These are phyloP conservation scores for Trametes polyzona DNA, from an alignment of 1,284 basidiomycete species.

Conservation along the genomic window DNA sequence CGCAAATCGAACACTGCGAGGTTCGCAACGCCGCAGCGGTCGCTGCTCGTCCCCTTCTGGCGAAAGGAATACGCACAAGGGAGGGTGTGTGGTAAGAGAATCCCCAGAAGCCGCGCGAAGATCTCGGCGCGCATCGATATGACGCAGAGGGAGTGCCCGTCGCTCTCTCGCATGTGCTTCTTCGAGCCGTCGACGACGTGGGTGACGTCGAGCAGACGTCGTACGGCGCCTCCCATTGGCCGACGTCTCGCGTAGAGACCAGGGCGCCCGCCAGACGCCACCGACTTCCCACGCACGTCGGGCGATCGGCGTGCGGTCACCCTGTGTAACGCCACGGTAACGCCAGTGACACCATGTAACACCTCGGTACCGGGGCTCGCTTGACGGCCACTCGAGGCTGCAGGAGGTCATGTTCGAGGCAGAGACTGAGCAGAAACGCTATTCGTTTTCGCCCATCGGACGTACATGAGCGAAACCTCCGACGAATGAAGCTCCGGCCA, in stretches of 20 bases:
- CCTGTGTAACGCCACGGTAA: not conserved
- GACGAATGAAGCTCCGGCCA: not conserved
- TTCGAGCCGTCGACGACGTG: not conserved
- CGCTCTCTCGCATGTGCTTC: not conserved
- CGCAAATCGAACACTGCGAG: too few species aligned
- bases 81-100: not conserved
- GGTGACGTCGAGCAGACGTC: not conserved
- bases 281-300: constrained; percentile 1
- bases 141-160: not conserved
- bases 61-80: not conserved
- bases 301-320: not conserved
- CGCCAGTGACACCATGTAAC: too few species aligned
- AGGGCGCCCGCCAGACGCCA: not conserved
- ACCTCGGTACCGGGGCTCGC: not conserved
- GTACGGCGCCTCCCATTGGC: not conserved
- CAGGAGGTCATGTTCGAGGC: too few species aligned
- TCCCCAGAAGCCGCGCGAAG: too few species aligned
- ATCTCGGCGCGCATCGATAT: constrained; percentile 5
- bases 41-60: constrained; percentile 2
- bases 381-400: not conserved
- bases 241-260: not conserved
- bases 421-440: too few species aligned
- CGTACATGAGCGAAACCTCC: not conserved
- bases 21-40: not conserved
- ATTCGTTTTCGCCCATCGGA: too few species aligned